Percentiles rank a stretch among this genome's conserved stretches.
Conservation (phyloP, 306 rosid species). For the Ormosia semicastrata region DNA sequence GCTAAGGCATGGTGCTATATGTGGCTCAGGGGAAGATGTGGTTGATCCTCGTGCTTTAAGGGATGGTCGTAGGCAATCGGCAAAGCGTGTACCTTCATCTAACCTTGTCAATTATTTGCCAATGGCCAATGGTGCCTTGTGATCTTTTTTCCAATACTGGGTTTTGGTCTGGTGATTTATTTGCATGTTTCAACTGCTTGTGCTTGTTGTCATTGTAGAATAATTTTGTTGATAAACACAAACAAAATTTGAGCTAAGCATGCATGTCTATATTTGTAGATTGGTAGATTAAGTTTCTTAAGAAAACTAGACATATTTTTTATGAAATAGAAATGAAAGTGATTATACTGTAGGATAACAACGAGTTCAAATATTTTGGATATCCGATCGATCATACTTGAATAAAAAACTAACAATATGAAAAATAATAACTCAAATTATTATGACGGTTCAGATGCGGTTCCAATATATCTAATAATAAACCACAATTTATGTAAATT, state of each 20-base stretch:
- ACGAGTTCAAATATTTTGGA: too few relatives aligned
- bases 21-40: constrained; percentile 62
- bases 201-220: background rate
- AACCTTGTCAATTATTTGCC: constrained; percentile 30
- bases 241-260: background rate
- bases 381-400: too few relatives aligned
- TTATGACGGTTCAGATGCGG: too few relatives aligned
- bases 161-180: background rate
- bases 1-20: constrained; percentile 40
- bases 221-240: background rate
- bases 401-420: too few relatives aligned
- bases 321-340: too few relatives aligned
- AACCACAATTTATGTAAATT: too few relatives aligned
- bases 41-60: constrained; percentile 26
- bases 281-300: background rate
- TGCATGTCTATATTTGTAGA: background rate
- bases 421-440: too few relatives aligned
- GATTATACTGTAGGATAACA: too few relatives aligned
- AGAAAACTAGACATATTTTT: too few relatives aligned
- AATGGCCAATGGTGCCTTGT: background rate
- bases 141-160: background rate
- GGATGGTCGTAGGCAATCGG: background rate
- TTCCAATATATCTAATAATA: too few relatives aligned
- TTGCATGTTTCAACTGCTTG: background rate
- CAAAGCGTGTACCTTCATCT: constrained; percentile 15